Conservation (phyloP, 2,329 filamentous ascomycete genomes). For the Xylaria sp. region DNA sequence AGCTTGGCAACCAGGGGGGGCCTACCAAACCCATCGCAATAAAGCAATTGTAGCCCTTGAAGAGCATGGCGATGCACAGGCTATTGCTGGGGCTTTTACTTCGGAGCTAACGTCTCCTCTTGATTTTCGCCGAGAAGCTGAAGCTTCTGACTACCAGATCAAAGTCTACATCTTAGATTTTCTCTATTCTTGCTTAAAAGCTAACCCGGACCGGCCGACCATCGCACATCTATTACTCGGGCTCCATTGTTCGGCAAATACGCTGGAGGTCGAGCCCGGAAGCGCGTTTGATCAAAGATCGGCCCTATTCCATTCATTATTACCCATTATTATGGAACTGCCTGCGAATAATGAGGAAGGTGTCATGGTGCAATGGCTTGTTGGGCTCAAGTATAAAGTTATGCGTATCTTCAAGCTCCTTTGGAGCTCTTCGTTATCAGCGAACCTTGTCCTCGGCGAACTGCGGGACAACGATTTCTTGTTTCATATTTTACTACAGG, state of each 20-base stretch:
- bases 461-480: conserved; percentile 82
- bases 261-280: conserved; percentile 73
- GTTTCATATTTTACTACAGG: conserved; percentile 77
- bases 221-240: conserved; percentile 92
- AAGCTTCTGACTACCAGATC: conserved; percentile 78
- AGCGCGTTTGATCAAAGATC: conserved; percentile 76
- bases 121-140: conserved; percentile 76
- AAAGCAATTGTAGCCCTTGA: conserved; percentile 90
- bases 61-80: conserved; percentile 79
- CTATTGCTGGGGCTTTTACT: conserved; percentile 79
- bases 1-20: conserved; percentile 70
- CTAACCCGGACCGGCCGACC: conserved; percentile 79
- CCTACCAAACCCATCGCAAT: conserved; percentile 74
- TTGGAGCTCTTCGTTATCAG: conserved; percentile 85
- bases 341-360: conserved; percentile 69
- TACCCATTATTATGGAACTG: conserved; percentile 75
- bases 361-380: conserved; percentile 73
- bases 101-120: conserved; percentile 73
- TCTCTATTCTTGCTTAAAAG: conserved; percentile 79
- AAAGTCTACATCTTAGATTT: conserved; percentile 89
- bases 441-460: conserved; percentile 77
- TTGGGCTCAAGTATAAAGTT: conserved; percentile 73
- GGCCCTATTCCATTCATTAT: conserved; percentile 85
- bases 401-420: conserved; percentile 81
- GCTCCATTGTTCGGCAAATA: conserved; percentile 79